A percentile compares a stretch with the other conserved stretches of the same genome.
Conservation (phyloP, 1,284 basidiomycete genomes). For the Melanopsichium pennsylvanicum region DNA sequence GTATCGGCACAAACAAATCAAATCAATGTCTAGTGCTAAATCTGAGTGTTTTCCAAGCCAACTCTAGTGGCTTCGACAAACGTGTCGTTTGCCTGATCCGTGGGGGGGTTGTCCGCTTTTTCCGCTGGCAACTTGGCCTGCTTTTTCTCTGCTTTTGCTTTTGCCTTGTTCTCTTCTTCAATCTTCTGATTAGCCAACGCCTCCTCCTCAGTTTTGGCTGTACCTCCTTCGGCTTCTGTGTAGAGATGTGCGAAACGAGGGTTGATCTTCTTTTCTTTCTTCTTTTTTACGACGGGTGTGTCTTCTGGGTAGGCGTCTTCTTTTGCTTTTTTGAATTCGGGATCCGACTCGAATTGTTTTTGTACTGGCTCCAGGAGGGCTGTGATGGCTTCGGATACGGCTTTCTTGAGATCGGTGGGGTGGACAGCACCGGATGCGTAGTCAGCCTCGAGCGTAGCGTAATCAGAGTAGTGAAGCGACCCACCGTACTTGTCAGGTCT, state of each 20-base stretch:
- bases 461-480: constrained; percentile 77
- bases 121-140: constrained; percentile 12
- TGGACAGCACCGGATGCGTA: constrained; percentile 82
- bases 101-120: constrained; percentile 3
- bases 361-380: constrained; percentile 84
- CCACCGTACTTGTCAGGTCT: constrained; percentile 86
- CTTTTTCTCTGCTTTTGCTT: constrained; percentile 15
- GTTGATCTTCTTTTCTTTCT: constrained; percentile 60
- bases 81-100: constrained; percentile 24
- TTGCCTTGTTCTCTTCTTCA: constrained; percentile 17
- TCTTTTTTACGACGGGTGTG: constrained; percentile 47
- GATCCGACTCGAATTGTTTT: constrained; percentile 76
- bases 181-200: constrained; percentile 42
- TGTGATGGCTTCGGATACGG: constrained; percentile 79
- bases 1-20: no score
- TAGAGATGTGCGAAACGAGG: constrained; percentile 50
- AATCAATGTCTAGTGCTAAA: no score
- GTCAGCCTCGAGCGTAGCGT: constrained; percentile 76
- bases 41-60: constrained; percentile 17
- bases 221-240: constrained; percentile 52
- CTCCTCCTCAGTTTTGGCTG: constrained; percentile 51
- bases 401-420: constrained; percentile 87
- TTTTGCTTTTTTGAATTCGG: constrained; percentile 83
- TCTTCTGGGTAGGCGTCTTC: constrained; percentile 79
- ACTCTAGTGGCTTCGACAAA: constrained; percentile 35